Evolutionary conservation across 177 flowering plant species (phyloP), one percentile per base, ranked within the genome.

Genomic region (Vitis hybrid): DNA sequence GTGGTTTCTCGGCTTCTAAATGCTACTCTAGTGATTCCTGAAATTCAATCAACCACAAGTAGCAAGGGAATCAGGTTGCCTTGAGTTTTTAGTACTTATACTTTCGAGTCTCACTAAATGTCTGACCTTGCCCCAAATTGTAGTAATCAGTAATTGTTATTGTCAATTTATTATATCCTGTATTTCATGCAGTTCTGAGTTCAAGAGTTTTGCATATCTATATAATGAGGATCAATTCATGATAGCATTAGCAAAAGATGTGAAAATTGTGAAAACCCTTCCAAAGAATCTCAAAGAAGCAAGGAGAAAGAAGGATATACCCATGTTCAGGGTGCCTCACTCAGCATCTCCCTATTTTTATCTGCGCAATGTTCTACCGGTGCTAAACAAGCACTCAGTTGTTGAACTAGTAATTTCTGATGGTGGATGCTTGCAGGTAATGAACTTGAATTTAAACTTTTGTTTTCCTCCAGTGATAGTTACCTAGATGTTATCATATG

Each of bases 401-500:
- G 97, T 89, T 69, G 97, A 93, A 79, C 84, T 95, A 32, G 87
- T 90, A 68, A 83, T 91, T 60, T 80, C 96, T 52, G 88, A 87
- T 66, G 99, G 99, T 61, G 98, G 99, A 62, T 89, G 99, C 80
- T 88, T 93, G 89, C 97, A 93, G 97, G 99, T 94, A 83, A 23
- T 21, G 51, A 39, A 14, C 34, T 71, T 56, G 49, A 11, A 26
- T 50, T 17, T 65, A 12, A 26, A 58, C 34, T 10, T 19, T 64
- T 56, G 21, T 17, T 14, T 15, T 54, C n/a, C n/a, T 54, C 56
- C 17, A 11, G n/a, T 17, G 17, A 54, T 12, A 54, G 17, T 54
- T 11, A 15, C 56, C 8, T 34, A 34, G 45, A 3, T 56, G 1
- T 45, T 21, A 9, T 49, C 2, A 23, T 65, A 10, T 64, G 50